Base-by-base conservation (phyloP, 2,329 filamentous ascomycete species). In the Cadophora sp. region DNA sequence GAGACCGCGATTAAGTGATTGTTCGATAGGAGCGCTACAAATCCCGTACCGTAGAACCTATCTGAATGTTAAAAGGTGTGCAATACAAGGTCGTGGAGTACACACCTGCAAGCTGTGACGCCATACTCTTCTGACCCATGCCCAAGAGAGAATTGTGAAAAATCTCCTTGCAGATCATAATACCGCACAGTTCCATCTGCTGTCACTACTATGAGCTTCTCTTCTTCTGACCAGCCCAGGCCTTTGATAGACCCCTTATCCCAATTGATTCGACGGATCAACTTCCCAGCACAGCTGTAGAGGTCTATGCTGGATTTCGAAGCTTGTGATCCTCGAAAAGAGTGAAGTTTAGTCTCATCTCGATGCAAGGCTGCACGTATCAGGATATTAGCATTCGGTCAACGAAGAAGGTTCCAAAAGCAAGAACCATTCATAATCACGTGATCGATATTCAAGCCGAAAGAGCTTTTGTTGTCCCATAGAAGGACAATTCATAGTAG, bases 221-320 rank as follows among this genome's bases (percentile, higher is more conserved):
- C 96, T 72, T 97, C 93, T 76, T 97, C 95, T 24, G 94, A 97
- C 96, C 96, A 99, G 40, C 96, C 96, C 24, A 99, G 85, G 1
- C 93, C 94, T 79, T 91, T 92, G 77, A 99, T 92, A 3, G 89
- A 84, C 56, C 93, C 93, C 81, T 94, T 93, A 75, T 98, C 95
- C 94, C 95, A 98, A 78, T 91, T 88, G 73, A 97, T 93, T 77
- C 88, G 89, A 75, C 91, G 90, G 71, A 99, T 91, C 67, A 93
- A 88, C 83, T 94, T 96, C 64, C 96, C 96, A 12, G 96, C 91
- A 79, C 91, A 95, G 77, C 92, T 97, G 83, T 97, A 97, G 65
- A 99, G 89, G 78, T 97, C 94, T 81, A 99, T 97, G 75, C 89
- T 92, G 24, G 93, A 90, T 80, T 94, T 97, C 19, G 89, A 83